Base-by-base conservation (phyloP, 1,139 yeast genomes). In the Hemisphaericaspora xylofermentans region DNA sequence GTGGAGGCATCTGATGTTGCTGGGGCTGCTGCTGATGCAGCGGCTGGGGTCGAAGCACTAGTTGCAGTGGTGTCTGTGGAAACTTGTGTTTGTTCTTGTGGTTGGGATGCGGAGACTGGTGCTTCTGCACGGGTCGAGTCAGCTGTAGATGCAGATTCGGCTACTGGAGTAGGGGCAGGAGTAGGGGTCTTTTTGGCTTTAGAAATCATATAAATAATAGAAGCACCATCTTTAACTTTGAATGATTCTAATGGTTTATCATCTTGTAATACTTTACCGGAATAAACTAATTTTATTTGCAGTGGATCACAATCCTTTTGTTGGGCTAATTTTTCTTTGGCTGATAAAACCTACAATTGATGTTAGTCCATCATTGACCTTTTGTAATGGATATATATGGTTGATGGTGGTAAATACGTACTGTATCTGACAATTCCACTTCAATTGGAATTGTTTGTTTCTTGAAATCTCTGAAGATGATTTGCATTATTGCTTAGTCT, bases 261-360 rank as follows among this genome's bases (percentile, higher is more conserved):
- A 66, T 93, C 96, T 56, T 81, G 88, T 44, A 93, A 78, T 34
- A 93, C 94, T 60, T 89, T 89, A 28, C 95, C 95, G 1, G 96
- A 88, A 63, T 85, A 93, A 44, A 94, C 96, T 57, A 93, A 79
- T 66, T 91, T 93, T 61, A 93, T 82, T 58, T 84, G 93, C 6
- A 78, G 64, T 2, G 81, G 78, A 27, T 85, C 95, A 55, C 89
- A 82, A 13, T 77, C 80, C 52, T 86, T 84, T 43, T 76, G 71
- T 28, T 71, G 65, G 8, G 91, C 94, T 41, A 93, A 74, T 52
- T 80, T 79, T 56, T 82, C 84, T 64, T 93, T 93, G 35, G 85
- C 81, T 30, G 81, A 72, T 25, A 75, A 68, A 27, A 91, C 79
- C 85, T 78, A n/a, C n/a, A n/a, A n/a, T n/a, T n/a, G n/a, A n/a